Percentiles rank a stretch among this genome's conserved stretches.
These are phyloP conservation scores for Cryptococcus sp. DNA, from an alignment of 1,284 basidiomycete species.

Conservation along the genomic window DNA sequence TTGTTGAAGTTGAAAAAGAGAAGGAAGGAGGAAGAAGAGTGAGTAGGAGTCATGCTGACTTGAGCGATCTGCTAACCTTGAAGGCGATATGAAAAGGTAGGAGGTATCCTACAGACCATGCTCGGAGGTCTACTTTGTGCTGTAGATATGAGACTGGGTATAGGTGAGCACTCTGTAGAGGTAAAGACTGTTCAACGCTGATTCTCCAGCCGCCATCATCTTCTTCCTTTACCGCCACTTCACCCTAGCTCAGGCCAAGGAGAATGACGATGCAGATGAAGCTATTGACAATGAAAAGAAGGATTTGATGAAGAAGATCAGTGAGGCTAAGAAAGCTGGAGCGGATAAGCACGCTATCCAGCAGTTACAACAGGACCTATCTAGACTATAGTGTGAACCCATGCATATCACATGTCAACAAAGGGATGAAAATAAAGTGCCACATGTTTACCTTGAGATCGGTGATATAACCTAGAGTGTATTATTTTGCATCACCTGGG, in stretches of 20 bases:
- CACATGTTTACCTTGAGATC: not conserved
- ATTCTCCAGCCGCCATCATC: conserved; percentile 15
- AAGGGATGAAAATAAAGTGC: not conserved
- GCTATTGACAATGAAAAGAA: conserved; percentile 29
- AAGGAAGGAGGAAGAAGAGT: conserved; percentile 34
- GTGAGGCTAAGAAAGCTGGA: conserved; percentile 26
- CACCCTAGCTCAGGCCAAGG: conserved; percentile 17
- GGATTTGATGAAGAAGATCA: conserved; percentile 20
- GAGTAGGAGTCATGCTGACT: conserved; percentile 9
- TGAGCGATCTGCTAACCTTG: not conserved
- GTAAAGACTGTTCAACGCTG: not conserved
- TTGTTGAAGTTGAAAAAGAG: conserved; percentile 30
- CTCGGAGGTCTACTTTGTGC: conserved; percentile 3
- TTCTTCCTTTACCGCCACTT: conserved; percentile 39
- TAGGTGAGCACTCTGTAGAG: conserved; percentile 3
- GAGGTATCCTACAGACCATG: conserved; percentile 6
- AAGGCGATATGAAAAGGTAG: conserved; percentile 14
- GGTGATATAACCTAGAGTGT: not conserved
- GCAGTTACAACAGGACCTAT: conserved; percentile 11
- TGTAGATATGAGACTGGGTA: conserved; percentile 9
- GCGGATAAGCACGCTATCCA: conserved; percentile 10
- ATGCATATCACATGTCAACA: not conserved
- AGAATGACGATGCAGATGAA: conserved; percentile 12
- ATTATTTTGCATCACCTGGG: not conserved
- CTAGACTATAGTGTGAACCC: conserved; percentile 4